phyloP scores from a whole-genome alignment of 208 protist genomes.

The Endotrypanum monterogeii region DNA sequence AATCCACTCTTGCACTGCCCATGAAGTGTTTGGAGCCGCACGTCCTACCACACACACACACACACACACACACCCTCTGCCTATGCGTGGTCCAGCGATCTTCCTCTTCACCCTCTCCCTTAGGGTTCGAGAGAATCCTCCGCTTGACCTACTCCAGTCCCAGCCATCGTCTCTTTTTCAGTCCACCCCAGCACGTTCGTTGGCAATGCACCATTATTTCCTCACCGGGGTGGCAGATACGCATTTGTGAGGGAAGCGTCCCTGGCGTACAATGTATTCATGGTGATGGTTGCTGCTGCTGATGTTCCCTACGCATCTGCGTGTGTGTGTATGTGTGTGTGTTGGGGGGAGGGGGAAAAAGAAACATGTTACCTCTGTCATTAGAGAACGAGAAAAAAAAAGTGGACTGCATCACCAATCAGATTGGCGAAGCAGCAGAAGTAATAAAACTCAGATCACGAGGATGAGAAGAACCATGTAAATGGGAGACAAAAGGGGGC shows the following conservation, averaged over 20 bases:
- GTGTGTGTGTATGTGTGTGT: not conserved
- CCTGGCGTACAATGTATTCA: too few relatives aligned
- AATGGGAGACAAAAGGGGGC: not conserved
- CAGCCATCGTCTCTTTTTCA: not conserved
- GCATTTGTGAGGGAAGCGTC: too few relatives aligned
- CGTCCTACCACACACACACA: too few relatives aligned
- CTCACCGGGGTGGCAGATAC: not conserved
- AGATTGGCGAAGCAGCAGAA: slow-evolving; percentile 1
- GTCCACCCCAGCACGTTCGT: not conserved
- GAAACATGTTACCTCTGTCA: too few relatives aligned
- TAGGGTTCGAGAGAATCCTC: not conserved
- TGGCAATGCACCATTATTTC: not conserved
- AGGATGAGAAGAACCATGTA: not conserved
- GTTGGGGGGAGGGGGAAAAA: too few relatives aligned
- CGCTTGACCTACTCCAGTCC: not conserved
- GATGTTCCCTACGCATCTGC: too few relatives aligned
- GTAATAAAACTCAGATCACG: not conserved
- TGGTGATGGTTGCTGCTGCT: too few relatives aligned
- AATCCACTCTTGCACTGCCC: not conserved
- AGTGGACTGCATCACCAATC: not conserved
- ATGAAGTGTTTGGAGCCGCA: not conserved
- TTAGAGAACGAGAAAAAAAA: too few relatives aligned
- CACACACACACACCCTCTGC: too few relatives aligned
- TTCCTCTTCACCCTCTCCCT: too few relatives aligned
- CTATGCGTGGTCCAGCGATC: too few relatives aligned